These are phyloP conservation scores for Dioszegia aurantiaca DNA, from an alignment of 768 basidiomycete species.

Conservation along the genomic window DNA sequence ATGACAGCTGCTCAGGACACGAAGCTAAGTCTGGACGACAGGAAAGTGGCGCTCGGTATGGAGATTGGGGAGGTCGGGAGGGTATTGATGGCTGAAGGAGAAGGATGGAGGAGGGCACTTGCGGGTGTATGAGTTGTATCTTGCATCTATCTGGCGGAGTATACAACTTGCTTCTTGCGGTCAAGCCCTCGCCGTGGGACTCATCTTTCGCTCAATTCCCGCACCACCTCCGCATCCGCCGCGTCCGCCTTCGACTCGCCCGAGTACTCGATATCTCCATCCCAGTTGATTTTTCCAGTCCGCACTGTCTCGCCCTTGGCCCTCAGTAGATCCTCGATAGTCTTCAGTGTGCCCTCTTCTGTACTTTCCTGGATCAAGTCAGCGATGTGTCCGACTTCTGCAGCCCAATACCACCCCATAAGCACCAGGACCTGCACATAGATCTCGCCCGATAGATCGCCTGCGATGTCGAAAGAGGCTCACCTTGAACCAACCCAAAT, in stretches of 20 bases:
- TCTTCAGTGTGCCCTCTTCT: constrained; percentile 60
- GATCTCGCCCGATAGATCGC: too few species aligned
- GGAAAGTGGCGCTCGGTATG: constrained; percentile 74
- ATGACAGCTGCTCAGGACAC: constrained; percentile 68
- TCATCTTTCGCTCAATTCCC: too few species aligned
- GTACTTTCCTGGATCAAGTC: constrained; percentile 34
- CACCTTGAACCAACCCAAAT: constrained; percentile 52
- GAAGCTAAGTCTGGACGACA: constrained; percentile 63
- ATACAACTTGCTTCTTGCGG: not conserved
- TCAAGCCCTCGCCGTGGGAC: too few species aligned
- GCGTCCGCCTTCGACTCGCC: constrained; percentile 5
- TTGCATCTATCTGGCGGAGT: too few species aligned
- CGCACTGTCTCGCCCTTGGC: constrained; percentile 73
- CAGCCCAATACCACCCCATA: not conserved
- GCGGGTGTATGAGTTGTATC: constrained; percentile 39
- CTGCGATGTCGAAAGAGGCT: constrained; percentile 19
- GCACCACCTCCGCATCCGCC: too few species aligned
- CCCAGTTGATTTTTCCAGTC: constrained; percentile 36
- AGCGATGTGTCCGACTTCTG: not conserved
- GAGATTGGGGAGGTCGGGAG: constrained; percentile 81
- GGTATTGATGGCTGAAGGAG: constrained; percentile 75
- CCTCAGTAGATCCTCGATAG: constrained; percentile 76
- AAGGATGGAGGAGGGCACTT: constrained; percentile 52
- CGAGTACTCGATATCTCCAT: constrained; percentile 42
- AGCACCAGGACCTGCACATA: too few species aligned